phyloP scores from a whole-genome alignment of 768 basidiomycete genomes.

The Grammothele lineata region DNA sequence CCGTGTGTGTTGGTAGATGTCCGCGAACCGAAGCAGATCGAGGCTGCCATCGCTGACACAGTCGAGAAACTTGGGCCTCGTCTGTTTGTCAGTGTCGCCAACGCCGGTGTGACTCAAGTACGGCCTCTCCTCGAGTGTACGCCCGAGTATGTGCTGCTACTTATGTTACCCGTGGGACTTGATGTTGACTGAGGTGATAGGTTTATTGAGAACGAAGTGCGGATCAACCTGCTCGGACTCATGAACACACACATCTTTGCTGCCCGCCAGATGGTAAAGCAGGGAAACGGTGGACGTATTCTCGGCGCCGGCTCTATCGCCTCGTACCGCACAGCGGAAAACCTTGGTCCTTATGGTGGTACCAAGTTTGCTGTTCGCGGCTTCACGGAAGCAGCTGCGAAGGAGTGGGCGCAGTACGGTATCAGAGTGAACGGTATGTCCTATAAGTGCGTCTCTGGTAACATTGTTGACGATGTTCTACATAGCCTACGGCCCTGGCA shows the following conservation, averaged over 20 bases:
- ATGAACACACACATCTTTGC: conserved; percentile 32
- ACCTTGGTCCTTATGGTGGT: conserved; percentile 28
- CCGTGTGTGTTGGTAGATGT: conserved; percentile 18
- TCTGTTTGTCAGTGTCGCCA: conserved; percentile 28
- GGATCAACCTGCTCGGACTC: conserved; percentile 25
- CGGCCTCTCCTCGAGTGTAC: conserved; percentile 28
- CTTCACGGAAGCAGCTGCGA: conserved; percentile 30
- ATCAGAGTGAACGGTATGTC: conserved; percentile 30
- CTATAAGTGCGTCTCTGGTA: too few species aligned
- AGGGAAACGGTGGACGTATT: conserved; percentile 28
- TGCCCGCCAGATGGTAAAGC: conserved; percentile 32
- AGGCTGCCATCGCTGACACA: conserved; percentile 27
- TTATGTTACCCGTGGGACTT: background rate
- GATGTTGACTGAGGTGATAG: conserved; percentile 1
- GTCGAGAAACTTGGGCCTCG: conserved; percentile 26
- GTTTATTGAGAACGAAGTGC: conserved; percentile 26
- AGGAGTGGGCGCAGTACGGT: conserved; percentile 29
- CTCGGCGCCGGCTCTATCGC: conserved; percentile 30
- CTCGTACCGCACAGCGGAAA: conserved; percentile 28
- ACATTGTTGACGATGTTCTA: too few species aligned
- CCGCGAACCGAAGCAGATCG: conserved; percentile 26
- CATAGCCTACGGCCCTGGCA: conserved; percentile 29
- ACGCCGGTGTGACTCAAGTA: conserved; percentile 30
- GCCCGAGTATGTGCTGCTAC: conserved; percentile 21
- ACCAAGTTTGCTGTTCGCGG: conserved; percentile 32